These are phyloP conservation scores for Cubamyces lactineus DNA, from an alignment of 768 basidiomycete genomes.

Conservation along the genomic window DNA sequence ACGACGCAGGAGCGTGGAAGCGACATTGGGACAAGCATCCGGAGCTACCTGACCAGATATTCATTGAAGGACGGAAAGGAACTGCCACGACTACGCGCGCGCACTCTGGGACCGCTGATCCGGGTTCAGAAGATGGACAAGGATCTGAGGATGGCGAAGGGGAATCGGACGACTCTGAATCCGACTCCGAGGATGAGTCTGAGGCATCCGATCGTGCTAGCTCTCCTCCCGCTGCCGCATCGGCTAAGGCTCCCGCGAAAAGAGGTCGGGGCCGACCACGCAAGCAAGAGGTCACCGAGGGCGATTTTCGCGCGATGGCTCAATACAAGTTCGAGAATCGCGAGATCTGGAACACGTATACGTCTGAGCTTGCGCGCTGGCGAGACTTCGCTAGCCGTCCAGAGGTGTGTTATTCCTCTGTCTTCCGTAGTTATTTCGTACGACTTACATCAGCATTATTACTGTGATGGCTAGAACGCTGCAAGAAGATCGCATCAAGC, in stretches of 20 bases:
- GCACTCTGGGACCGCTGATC: no score
- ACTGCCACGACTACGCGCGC: neutral
- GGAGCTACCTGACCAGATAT: slow-evolving; percentile 1
- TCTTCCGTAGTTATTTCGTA: no score
- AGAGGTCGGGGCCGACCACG: neutral
- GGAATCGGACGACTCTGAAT: neutral
- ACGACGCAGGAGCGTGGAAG: slow-evolving; percentile 9
- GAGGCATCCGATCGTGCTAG: neutral
- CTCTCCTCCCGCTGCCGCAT: no score
- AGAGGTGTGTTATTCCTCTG: slow-evolving; percentile 3
- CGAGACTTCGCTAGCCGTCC: neutral
- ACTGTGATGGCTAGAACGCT: neutral
- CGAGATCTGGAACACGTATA: neutral
- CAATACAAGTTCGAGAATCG: neutral
- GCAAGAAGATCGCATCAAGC: neutral
- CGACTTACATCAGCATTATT: neutral
- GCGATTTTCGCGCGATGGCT: slow-evolving; percentile 10
- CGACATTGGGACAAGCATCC: slow-evolving; percentile 15
- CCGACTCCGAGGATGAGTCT: neutral
- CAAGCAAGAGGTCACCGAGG: slow-evolving; percentile 1
- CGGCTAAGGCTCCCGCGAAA: neutral
- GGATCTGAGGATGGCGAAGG: neutral
- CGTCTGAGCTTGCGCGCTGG: neutral
- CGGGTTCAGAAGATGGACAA: no score
- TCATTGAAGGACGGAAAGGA: neutral